A percentile compares a stretch with the other conserved stretches of the same genome.
These are phyloP conservation scores for Vitellaria paradoxa DNA, from an alignment of 179 eudicot genomes.

Conservation along the genomic window DNA sequence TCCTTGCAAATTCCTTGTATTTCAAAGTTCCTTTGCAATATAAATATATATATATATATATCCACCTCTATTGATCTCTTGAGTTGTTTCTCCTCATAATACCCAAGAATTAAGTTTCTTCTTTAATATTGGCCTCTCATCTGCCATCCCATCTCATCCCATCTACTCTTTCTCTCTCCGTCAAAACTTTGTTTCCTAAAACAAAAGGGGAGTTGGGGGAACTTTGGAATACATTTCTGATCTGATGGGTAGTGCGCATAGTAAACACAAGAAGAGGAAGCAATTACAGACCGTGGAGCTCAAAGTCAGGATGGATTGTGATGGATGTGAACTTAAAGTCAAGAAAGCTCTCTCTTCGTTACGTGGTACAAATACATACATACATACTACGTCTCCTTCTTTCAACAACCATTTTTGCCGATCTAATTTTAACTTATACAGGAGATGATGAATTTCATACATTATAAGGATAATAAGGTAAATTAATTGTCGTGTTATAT, in stretches of 20 bases:
- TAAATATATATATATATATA: background rate
- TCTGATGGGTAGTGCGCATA: slow-evolving; percentile 36
- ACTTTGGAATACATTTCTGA: slow-evolving; percentile 68
- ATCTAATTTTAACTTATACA: too few relatives aligned
- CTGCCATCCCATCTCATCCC: too few relatives aligned
- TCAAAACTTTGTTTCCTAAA: background rate
- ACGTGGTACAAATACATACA: slow-evolving; percentile 44
- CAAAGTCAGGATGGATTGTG: slow-evolving; percentile 89
- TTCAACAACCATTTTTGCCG: too few relatives aligned
- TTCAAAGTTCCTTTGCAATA: background rate
- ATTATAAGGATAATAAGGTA: too few relatives aligned
- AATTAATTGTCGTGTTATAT: background rate
- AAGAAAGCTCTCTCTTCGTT: slow-evolving; percentile 67
- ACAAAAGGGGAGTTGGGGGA: slow-evolving; percentile 60
- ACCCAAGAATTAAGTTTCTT: too few relatives aligned
- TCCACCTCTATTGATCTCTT: background rate
- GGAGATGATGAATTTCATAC: too few relatives aligned
- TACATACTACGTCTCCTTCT: background rate
- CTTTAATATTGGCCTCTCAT: too few relatives aligned
- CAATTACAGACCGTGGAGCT: slow-evolving; percentile 77
- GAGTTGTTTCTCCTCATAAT: background rate
- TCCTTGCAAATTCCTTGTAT: slow-evolving; percentile 22
- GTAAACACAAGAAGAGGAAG: slow-evolving; percentile 53
- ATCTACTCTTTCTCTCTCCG: background rate
- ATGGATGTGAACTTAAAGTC: slow-evolving; percentile 88